These are phyloP conservation scores for Pseudogymnoascus sp. DNA, from an alignment of 2,329 filamentous ascomycete species.

Conservation along the genomic window DNA sequence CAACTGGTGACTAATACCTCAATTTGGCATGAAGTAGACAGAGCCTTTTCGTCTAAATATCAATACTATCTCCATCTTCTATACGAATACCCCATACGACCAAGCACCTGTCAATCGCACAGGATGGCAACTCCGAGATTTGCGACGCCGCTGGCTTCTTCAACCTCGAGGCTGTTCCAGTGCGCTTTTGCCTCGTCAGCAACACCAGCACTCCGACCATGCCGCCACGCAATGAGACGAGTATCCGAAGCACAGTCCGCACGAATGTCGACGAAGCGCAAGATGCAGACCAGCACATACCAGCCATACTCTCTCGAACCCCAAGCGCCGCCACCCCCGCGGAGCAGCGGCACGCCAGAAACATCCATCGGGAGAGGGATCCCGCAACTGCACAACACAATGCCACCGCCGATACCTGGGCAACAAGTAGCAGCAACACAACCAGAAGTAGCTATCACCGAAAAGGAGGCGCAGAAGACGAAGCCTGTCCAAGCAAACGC, in stretches of 20 bases:
- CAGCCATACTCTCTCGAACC: constrained; percentile 50
- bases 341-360: constrained; percentile 49
- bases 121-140: constrained; percentile 25
- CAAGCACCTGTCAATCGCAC: background rate
- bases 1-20: background rate
- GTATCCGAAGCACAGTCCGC: constrained; percentile 38
- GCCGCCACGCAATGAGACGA: constrained; percentile 32
- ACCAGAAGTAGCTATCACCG: constrained; percentile 41
- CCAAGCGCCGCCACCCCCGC: constrained; percentile 44
- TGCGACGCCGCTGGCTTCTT: constrained; percentile 25
- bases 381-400: constrained; percentile 35
- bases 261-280: constrained; percentile 44
- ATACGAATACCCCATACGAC: background rate
- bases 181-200: constrained; percentile 23
- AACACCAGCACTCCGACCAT: constrained; percentile 30
- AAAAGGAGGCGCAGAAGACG: constrained; percentile 59
- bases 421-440: constrained; percentile 28
- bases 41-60: background rate
- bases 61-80: background rate
- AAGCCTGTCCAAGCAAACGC: constrained; percentile 37
- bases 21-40: background rate
- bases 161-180: constrained; percentile 9
- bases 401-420: constrained; percentile 33
- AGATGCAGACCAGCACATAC: constrained; percentile 58
- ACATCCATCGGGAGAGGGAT: constrained; percentile 48